Percentiles rank a stretch among this genome's conserved stretches.
phyloP scores from a whole-genome alignment of 768 basidiomycete genomes.

The Leccinum ochraceum region DNA sequence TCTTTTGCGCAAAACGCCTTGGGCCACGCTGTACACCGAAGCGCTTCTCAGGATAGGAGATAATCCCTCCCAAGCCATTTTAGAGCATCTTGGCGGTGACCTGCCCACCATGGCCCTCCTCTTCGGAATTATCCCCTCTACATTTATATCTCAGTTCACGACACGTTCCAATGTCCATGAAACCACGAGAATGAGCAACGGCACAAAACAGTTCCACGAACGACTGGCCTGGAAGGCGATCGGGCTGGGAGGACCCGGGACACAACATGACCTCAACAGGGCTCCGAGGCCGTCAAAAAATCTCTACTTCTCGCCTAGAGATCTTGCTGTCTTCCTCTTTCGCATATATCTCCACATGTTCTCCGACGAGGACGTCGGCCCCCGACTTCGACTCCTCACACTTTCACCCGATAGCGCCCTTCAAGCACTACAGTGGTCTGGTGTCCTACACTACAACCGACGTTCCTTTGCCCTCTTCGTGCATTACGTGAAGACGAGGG shows the following conservation, averaged over 20 bases:
- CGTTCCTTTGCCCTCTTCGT: slow-evolving; percentile 49
- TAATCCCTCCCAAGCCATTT: slow-evolving; percentile 14
- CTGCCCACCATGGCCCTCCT: slow-evolving; percentile 27
- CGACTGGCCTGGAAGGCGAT: slow-evolving; percentile 28
- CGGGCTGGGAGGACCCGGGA: neutral
- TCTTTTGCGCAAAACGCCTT: slow-evolving; percentile 20
- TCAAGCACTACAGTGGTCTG: slow-evolving; percentile 3
- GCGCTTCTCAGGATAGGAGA: slow-evolving; percentile 19
- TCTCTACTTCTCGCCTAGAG: slow-evolving; percentile 14
- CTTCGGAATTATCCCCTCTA: slow-evolving; percentile 26
- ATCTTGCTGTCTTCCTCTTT: slow-evolving; percentile 26
- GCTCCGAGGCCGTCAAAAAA: neutral
- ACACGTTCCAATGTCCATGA: slow-evolving; percentile 29
- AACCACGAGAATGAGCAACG: neutral
- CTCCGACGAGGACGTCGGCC: slow-evolving; percentile 20
- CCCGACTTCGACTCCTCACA: slow-evolving; percentile 1
- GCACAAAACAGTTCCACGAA: slow-evolving; percentile 21
- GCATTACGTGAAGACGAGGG: slow-evolving; percentile 38
- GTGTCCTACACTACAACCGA: slow-evolving; percentile 46
- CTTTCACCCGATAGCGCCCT: neutral
- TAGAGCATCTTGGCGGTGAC: slow-evolving; percentile 26
- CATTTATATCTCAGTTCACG: slow-evolving; percentile 24
- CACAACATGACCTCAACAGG: neutral
- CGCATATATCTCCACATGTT: slow-evolving; percentile 30
- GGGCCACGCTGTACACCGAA: slow-evolving; percentile 32